Evolutionary conservation across 768 basidiomycete genomes (phyloP).

Genomic region (Leccinum imitatum): DNA sequence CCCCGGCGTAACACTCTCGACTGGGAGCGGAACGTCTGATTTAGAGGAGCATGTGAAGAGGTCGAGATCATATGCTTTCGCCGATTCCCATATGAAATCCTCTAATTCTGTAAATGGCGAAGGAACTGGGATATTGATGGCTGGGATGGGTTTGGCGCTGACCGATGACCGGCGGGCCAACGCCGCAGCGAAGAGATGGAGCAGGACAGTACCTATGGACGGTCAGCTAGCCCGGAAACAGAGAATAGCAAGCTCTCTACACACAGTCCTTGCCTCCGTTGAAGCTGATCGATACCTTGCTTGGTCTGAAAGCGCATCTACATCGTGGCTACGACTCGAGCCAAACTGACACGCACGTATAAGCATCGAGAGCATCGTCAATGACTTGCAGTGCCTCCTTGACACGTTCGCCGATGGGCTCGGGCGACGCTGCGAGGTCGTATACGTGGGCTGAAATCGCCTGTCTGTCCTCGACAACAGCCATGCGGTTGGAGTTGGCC

Average conservation of each 20-base stretch:
- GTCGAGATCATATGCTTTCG: conserved; percentile 67
- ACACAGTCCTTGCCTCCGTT: conserved; percentile 99
- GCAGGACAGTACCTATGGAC: conserved; percentile 82
- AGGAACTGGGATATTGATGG: conserved; percentile 87
- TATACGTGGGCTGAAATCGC: conserved; percentile 61
- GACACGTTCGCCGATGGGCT: conserved; percentile 59
- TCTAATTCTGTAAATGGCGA: conserved; percentile 88
- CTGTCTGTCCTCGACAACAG: conserved; percentile 45
- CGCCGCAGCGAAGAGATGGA: conserved; percentile 82
- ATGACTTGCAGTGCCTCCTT: conserved; percentile 83
- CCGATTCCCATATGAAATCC: conserved; percentile 69
- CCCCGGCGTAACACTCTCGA: conserved; percentile 46
- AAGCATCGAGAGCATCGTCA: conserved; percentile 68
- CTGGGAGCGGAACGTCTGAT: conserved; percentile 43
- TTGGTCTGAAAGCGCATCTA: conserved; percentile 45
- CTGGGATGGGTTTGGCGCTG: conserved; percentile 48
- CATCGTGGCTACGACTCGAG: conserved; percentile 3
- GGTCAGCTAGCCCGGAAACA: conserved; percentile 1
- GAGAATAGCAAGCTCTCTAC: conserved; percentile 25
- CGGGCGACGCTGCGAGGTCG: conserved; percentile 51
- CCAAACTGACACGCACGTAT: conserved; percentile 62
- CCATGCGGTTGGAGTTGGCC: conserved; percentile 8
- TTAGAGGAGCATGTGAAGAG: conserved; percentile 45
- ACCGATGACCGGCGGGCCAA: conserved; percentile 47
- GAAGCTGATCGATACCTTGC: conserved; percentile 84